These are phyloP conservation scores for Larix kaempferi DNA, from an alignment of 75 land plant species.

Conservation along the genomic window DNA sequence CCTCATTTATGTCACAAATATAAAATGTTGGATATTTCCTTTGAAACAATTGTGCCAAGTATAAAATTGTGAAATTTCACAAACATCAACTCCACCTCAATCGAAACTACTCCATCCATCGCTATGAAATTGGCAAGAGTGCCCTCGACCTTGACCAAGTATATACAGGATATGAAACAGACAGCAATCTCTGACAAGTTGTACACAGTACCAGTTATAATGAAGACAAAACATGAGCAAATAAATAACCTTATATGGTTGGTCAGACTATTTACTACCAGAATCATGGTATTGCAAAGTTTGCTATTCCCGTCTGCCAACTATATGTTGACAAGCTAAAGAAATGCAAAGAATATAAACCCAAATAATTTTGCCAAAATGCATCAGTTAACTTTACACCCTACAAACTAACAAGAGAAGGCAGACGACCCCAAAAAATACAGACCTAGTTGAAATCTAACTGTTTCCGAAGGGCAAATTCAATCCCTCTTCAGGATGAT, in stretches of 20 bases:
- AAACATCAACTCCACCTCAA: slow-evolving; percentile 6
- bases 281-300: too few species aligned
- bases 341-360: background rate
- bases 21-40: background rate
- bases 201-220: background rate
- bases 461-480: background rate
- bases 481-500: slow-evolving; percentile 1
- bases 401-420: background rate
- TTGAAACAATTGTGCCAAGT: background rate
- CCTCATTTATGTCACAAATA: background rate
- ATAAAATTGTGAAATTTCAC: background rate
- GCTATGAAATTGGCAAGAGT: background rate
- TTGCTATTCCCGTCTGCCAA: too few species aligned
- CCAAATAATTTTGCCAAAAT: background rate
- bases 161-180: background rate
- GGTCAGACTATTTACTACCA: background rate
- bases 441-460: background rate
- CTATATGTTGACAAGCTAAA: background rate
- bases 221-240: background rate
- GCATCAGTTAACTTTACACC: background rate
- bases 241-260: background rate
- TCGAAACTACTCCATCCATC: background rate
- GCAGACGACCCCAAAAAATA: background rate
- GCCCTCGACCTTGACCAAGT: background rate
- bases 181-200: background rate